phyloP scores from a whole-genome alignment of 495 filamentous ascomycete species.

The Niebla homalea region DNA sequence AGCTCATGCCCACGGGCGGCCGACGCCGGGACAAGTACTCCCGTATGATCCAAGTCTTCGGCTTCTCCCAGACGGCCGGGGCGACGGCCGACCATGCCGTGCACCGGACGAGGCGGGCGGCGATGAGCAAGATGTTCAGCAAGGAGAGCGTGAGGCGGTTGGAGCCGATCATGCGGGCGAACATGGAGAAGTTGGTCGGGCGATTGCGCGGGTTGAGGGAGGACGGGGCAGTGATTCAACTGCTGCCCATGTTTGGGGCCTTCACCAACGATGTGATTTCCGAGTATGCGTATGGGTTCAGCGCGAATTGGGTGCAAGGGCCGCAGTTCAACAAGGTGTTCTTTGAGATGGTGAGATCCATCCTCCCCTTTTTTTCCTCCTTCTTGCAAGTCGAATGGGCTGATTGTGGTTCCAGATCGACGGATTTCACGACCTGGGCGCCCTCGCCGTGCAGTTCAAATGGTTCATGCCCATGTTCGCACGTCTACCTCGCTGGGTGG shows the following conservation, averaged over 20 bases:
- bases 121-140: constrained; percentile 23
- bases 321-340: constrained; percentile 6
- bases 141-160: constrained; percentile 13
- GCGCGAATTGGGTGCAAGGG: constrained; percentile 7
- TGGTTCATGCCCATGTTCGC: neutral
- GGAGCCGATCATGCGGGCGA: constrained; percentile 12
- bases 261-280: constrained; percentile 32
- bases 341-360: constrained; percentile 5
- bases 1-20: constrained; percentile 7
- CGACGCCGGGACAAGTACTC: constrained; percentile 7
- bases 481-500: neutral
- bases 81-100: constrained; percentile 20
- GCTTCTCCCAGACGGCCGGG: constrained; percentile 7
- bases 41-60: constrained; percentile 4
- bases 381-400: constrained; percentile 2
- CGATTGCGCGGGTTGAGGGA: constrained; percentile 7
- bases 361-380: neutral
- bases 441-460: constrained; percentile 9
- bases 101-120: constrained; percentile 21
- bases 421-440: constrained; percentile 6
- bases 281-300: constrained; percentile 21
- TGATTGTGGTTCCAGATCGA: neutral
- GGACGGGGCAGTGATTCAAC: constrained; percentile 14
- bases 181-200: constrained; percentile 10
- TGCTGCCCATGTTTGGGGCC: constrained; percentile 19